Conservation (phyloP, 2,329 filamentous ascomycete species). For the Fusarium sp. region DNA sequence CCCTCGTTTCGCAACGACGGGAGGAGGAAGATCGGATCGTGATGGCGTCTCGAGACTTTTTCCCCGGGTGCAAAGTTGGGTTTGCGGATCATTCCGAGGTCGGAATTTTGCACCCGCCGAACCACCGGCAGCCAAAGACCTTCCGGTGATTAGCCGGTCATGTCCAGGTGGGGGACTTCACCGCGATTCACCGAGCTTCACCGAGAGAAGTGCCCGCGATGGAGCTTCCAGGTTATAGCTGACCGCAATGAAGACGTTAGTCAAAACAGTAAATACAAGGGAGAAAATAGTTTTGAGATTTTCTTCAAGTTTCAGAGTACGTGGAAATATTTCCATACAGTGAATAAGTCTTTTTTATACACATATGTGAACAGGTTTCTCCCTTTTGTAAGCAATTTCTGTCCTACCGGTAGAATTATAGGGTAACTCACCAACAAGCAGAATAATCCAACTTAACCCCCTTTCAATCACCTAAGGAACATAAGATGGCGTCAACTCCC, state of each 20-base stretch:
- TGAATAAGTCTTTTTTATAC: not conserved
- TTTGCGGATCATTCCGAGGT: slow-evolving; percentile 45
- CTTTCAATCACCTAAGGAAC: not conserved
- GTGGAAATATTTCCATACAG: not conserved
- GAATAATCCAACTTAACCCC: not conserved
- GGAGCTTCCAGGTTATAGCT: not conserved
- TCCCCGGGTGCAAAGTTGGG: slow-evolving; percentile 37
- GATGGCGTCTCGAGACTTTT: slow-evolving; percentile 45
- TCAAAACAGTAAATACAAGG: too few species aligned
- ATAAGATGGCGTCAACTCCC: slow-evolving; percentile 47
- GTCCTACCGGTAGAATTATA: not conserved
- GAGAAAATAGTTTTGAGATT: not conserved
- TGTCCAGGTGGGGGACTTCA: not conserved
- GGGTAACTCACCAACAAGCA: slow-evolving; percentile 3
- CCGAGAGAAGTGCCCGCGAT: slow-evolving; percentile 14
- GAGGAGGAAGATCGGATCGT: slow-evolving; percentile 40
- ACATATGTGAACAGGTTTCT: too few species aligned
- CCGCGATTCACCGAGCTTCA: slow-evolving; percentile 17
- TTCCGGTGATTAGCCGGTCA: slow-evolving; percentile 44
- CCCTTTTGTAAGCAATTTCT: not conserved
- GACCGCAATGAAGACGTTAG: not conserved
- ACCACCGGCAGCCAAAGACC: slow-evolving; percentile 22
- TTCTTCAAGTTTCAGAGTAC: not conserved
- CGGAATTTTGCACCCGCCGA: slow-evolving; percentile 48
- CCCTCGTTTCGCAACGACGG: slow-evolving; percentile 28